Evolutionary conservation across 23 red algal genomes (phyloP).

Genomic region (Gracilaria domingensis): DNA sequence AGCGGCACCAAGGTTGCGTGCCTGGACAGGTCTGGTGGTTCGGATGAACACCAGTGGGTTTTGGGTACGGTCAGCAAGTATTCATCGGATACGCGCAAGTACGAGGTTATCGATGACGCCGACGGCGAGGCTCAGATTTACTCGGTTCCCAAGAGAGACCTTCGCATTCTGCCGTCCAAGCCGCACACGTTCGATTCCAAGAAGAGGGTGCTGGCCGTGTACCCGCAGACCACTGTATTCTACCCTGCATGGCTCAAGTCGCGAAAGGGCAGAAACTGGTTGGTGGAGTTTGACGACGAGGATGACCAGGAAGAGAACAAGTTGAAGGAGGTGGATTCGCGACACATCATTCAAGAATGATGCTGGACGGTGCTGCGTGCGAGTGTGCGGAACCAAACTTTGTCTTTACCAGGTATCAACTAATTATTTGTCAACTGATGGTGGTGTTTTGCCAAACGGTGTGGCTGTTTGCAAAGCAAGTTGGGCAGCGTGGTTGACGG

Average conservation of each 20-base stretch:
- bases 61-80: constrained; percentile 82
- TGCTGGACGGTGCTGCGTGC: background rate
- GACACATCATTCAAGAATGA: constrained; percentile 62
- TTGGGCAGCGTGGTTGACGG: no score
- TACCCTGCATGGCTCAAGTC: constrained; percentile 81
- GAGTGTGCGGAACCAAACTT: no score
- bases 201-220: constrained; percentile 86
- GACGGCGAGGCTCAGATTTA: constrained; percentile 85
- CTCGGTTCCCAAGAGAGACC: constrained; percentile 50
- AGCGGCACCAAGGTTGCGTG: constrained; percentile 89
- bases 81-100: constrained; percentile 71
- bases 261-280: constrained; percentile 78
- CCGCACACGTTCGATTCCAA: constrained; percentile 44
- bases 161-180: constrained; percentile 68
- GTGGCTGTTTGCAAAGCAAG: background rate
- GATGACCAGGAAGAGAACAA: constrained; percentile 84
- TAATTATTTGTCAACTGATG: constrained; percentile 39
- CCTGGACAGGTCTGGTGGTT: constrained; percentile 56
- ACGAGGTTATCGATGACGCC: constrained; percentile 83
- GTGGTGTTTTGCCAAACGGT: no score
- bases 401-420: background rate
- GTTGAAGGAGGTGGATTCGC: constrained; percentile 63
- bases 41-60: constrained; percentile 83
- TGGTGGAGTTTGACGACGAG: constrained; percentile 90
- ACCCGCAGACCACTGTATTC: constrained; percentile 89